Base-by-base conservation (phyloP, 495 filamentous ascomycete species). In the Xylaria cubensis region DNA sequence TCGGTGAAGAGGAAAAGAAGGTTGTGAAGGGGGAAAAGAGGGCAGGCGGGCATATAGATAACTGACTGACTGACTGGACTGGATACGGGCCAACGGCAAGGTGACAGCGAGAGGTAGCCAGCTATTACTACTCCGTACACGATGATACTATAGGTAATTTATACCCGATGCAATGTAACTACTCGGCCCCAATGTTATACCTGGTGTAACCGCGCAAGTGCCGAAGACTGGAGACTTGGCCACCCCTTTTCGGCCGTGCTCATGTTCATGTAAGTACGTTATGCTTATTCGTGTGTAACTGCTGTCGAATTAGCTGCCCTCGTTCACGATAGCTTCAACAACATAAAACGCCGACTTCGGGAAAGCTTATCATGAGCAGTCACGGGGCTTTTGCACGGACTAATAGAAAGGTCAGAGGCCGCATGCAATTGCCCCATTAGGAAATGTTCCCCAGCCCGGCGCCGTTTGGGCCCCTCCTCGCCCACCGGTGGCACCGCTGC, bases 341-440 rank as follows among this genome's bases (percentile, higher is more conserved):
- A 29, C 3, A 21, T 34, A 39, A 61, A 41, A 61, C 34, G 65
- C 65, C 65, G 65, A 67, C 48, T 42, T 72, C 70, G 71, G 71
- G 71, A 36, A 1, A 15, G 51, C 64, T 67, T 36, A 64, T 36
- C 29, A 42, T 13, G 2, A 13, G 39, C 39, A 42, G 39, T 42
- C 39, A 64, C 32, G 58, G 34, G 67, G 69, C 21, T 34, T 29
- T 67, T 64, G 59, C 48, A 48, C 48, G 32, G 46, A 67, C 51
- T 71, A 58, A 71, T 55, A 55, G 44, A 66, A 65, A 67, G 69
- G 58, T 67, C 56, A 71, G 58, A 39, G 26, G n/a, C 50, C 56
- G 67, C 64, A 56, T 69, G 46, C 15, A 70, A 34, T 64, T 72
- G 50, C 70, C 65, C 46, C 32, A 73, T 36, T n/a, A 10, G 55